phyloP scores from a whole-genome alignment of 345 rosid species.

The Eucalyptus decipiens region DNA sequence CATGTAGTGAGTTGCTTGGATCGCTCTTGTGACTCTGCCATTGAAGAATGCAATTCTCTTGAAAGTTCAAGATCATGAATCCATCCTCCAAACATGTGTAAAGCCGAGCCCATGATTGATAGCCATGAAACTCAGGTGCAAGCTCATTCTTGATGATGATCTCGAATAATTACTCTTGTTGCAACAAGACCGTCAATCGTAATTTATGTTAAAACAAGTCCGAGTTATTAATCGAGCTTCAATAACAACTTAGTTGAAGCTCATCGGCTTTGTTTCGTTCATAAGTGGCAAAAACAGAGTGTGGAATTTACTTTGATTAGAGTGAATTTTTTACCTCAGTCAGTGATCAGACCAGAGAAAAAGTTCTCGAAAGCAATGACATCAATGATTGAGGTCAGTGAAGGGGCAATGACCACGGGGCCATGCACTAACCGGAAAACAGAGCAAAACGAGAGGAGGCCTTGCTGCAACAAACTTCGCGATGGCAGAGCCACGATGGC shows the following conservation, averaged over 20 bases:
- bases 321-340: not conserved
- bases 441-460: too few species aligned
- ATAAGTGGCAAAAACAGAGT: not conserved
- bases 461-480: too few species aligned
- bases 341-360: not conserved
- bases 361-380: not conserved
- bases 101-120: too few species aligned
- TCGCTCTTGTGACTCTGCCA: not conserved
- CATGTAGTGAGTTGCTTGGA: not conserved
- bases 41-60: not conserved
- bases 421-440: too few species aligned
- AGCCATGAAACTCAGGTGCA: not conserved
- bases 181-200: rapidly evolving
- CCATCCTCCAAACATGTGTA: too few species aligned
- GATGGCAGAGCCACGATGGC: too few species aligned
- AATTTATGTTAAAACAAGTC: too few species aligned
- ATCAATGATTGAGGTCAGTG: not conserved
- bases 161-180: not conserved
- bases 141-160: not conserved
- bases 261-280: not conserved
- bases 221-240: not conserved
- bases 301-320: not conserved
- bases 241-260: not conserved
- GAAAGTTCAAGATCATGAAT: not conserved
- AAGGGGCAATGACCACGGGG: not conserved